Conservation (phyloP, 345 rosid species). For the Linum lewisii region DNA sequence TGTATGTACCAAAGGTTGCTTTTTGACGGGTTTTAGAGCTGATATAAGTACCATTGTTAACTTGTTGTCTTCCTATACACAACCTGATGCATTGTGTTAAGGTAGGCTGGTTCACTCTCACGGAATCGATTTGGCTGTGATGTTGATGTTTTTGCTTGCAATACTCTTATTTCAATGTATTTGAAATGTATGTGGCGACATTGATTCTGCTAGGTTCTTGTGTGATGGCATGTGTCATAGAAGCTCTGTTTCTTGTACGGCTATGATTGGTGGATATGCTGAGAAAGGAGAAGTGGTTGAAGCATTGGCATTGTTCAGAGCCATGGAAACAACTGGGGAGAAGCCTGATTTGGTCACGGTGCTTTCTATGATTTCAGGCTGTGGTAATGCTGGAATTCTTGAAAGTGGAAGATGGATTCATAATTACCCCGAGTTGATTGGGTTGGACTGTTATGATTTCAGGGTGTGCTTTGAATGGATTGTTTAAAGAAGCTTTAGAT, state of each 20-base stretch:
- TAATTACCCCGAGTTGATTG: slow-evolving; percentile 24
- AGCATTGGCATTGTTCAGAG: slow-evolving; percentile 39
- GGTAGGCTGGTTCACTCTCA: slow-evolving; percentile 52
- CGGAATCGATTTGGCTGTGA: slow-evolving; percentile 38
- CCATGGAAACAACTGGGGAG: slow-evolving; percentile 38
- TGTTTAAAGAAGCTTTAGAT: slow-evolving; percentile 35
- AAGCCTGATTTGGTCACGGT: slow-evolving; percentile 50
- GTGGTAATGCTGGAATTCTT: slow-evolving; percentile 42
- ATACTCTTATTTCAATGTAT: too few species aligned
- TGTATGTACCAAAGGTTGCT: slow-evolving; percentile 51
- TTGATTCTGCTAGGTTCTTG: slow-evolving; percentile 38
- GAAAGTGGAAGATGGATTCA: slow-evolving; percentile 55
- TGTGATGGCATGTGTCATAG: slow-evolving; percentile 37
- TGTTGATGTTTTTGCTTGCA: slow-evolving; percentile 26
- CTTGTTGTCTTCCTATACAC: slow-evolving; percentile 38
- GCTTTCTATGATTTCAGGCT: slow-evolving; percentile 51
- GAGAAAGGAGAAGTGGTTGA: slow-evolving; percentile 50
- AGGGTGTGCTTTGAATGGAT: slow-evolving; percentile 57
- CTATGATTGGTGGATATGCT: slow-evolving; percentile 66
- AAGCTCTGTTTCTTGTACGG: slow-evolving; percentile 75
- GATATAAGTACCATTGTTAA: slow-evolving; percentile 52
- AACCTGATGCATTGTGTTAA: slow-evolving; percentile 24
- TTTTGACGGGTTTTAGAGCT: slow-evolving; percentile 31
- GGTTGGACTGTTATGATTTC: slow-evolving; percentile 50
- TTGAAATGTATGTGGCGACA: slow-evolving; percentile 42